Conservation (phyloP, 352 stramenopile genomes). For the Phytophthora hybrid region DNA sequence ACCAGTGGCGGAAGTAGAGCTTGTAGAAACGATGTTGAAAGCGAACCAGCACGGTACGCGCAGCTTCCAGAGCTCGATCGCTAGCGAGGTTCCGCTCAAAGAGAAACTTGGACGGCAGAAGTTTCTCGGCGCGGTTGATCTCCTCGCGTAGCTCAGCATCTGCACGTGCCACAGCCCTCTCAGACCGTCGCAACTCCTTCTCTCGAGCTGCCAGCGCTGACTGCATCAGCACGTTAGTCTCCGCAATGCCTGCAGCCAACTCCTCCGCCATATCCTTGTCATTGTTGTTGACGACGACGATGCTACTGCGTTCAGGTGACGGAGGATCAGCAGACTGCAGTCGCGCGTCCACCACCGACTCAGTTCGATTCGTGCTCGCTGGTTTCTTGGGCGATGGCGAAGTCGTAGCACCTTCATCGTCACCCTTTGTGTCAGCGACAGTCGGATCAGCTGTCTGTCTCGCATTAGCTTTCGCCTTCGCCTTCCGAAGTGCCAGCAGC, state of each 20-base stretch:
- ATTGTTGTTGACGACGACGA: neutral
- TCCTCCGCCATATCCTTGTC: constrained; percentile 11
- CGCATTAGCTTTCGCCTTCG: constrained; percentile 23
- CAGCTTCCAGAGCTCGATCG: constrained; percentile 52
- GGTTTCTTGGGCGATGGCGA: constrained; percentile 23
- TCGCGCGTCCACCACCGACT: constrained; percentile 1
- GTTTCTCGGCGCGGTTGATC: constrained; percentile 40
- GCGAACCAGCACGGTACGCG: constrained; percentile 48
- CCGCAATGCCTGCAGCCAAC: neutral
- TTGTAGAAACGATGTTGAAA: constrained; percentile 67
- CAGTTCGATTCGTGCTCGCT: neutral
- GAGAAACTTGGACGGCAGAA: constrained; percentile 62
- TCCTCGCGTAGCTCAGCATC: constrained; percentile 38
- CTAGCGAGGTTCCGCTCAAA: constrained; percentile 66
- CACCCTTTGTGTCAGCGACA: too few species aligned
- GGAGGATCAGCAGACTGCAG: constrained; percentile 1
- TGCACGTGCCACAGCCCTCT: constrained; percentile 39
- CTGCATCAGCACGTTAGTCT: constrained; percentile 35
- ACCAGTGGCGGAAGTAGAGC: constrained; percentile 56
- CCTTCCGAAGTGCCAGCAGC: constrained; percentile 44
- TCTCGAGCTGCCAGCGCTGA: constrained; percentile 20
- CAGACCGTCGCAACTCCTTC: constrained; percentile 33
- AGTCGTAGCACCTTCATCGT: neutral
- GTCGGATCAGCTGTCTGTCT: constrained; percentile 7
- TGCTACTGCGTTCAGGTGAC: constrained; percentile 13